Conservation (phyloP, 106 monocot species). For the Acorus gramineus region DNA sequence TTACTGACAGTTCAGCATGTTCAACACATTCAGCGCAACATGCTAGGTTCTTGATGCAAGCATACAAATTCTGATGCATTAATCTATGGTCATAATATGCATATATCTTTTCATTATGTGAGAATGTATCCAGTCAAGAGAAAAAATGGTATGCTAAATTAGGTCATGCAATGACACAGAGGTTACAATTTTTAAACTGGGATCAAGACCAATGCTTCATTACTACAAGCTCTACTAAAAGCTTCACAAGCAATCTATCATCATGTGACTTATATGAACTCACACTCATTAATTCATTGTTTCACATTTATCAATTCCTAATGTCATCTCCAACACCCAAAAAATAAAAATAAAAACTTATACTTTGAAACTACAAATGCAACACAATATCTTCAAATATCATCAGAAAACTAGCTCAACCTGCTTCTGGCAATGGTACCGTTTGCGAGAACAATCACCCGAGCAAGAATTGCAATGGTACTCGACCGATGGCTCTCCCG, state of each 20-base stretch:
- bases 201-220: too few species aligned
- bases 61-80: too few species aligned
- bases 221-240: too few species aligned
- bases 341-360: background rate
- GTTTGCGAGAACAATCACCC: constrained; percentile 84
- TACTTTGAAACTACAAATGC: background rate
- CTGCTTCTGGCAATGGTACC: constrained; percentile 95
- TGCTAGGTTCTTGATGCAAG: too few species aligned
- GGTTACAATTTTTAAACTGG: too few species aligned
- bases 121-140: background rate
- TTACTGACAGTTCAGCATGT: too few species aligned
- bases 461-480: constrained; percentile 98
- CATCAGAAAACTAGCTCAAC: constrained; percentile 14
- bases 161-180: too few species aligned
- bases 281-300: too few species aligned
- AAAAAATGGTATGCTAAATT: background rate
- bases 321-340: background rate
- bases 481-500: constrained; percentile 77
- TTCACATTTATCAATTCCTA: too few species aligned
- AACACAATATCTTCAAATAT: background rate
- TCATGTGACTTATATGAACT: too few species aligned
- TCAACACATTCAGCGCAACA: too few species aligned
- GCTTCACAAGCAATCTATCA: too few species aligned
- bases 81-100: background rate
- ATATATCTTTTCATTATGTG: background rate